These are phyloP conservation scores for Mycena galopus DNA, from an alignment of 768 basidiomycete genomes.

Conservation along the genomic window DNA sequence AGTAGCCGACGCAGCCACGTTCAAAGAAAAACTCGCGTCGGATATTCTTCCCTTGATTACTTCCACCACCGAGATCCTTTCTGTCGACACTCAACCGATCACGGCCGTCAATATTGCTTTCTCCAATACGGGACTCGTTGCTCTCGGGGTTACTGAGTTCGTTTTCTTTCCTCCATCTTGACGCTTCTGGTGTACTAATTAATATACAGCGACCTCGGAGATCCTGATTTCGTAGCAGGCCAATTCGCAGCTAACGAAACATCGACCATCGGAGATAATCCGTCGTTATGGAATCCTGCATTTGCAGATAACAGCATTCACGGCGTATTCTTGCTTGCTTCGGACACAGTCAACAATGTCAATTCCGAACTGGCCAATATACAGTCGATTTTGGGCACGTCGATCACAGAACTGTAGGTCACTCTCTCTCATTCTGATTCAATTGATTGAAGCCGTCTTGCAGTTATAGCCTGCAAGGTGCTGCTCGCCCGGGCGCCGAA, in stretches of 20 bases:
- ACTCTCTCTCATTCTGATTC: background rate
- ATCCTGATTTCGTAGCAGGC: slow-evolving; percentile 27
- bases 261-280: slow-evolving; percentile 28
- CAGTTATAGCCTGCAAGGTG: slow-evolving; percentile 37
- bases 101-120: slow-evolving; percentile 44
- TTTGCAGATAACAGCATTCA: slow-evolving; percentile 39
- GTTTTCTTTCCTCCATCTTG: background rate
- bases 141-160: slow-evolving; percentile 34
- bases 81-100: slow-evolving; percentile 36
- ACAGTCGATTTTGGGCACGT: slow-evolving; percentile 35
- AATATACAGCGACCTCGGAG: slow-evolving; percentile 28
- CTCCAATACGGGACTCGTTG: slow-evolving; percentile 34
- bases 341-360: slow-evolving; percentile 38
- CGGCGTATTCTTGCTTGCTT: slow-evolving; percentile 41
- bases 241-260: slow-evolving; percentile 26
- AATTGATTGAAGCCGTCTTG: background rate
- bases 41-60: slow-evolving; percentile 40
- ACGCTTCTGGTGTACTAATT: background rate
- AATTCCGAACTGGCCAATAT: slow-evolving; percentile 36
- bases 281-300: slow-evolving; percentile 34
- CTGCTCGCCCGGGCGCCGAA: slow-evolving; percentile 41
- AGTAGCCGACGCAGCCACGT: slow-evolving; percentile 35
- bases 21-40: slow-evolving; percentile 36
- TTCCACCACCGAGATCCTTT: slow-evolving; percentile 36
- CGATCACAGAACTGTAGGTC: slow-evolving; percentile 35